Conservation (phyloP, 352 stramenopile genomes). For the Globisporangium nunn region DNA sequence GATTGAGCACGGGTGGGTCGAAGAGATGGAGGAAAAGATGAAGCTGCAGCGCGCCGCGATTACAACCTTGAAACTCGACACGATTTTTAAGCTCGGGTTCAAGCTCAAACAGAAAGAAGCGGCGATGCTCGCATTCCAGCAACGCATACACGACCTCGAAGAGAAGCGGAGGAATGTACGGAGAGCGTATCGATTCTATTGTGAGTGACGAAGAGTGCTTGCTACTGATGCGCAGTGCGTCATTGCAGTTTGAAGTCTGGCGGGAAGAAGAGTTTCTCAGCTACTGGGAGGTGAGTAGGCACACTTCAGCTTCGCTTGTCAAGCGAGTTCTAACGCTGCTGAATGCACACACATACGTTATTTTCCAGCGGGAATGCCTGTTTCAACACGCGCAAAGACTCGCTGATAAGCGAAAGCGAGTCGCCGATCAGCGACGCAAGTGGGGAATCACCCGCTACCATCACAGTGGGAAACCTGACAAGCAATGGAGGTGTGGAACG, state of each 20-base stretch:
- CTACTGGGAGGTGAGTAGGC: conserved; percentile 55
- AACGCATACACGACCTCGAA: conserved; percentile 31
- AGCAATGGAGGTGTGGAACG: conserved; percentile 37
- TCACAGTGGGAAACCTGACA: conserved; percentile 52
- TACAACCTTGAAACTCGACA: conserved; percentile 48
- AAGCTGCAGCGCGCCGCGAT: conserved; percentile 47
- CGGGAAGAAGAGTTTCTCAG: conserved; percentile 75
- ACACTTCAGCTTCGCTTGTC: background rate
- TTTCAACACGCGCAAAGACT: conserved; percentile 34
- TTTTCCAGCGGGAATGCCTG: conserved; percentile 47
- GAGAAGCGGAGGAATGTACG: conserved; percentile 42
- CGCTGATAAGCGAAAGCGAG: conserved; percentile 19
- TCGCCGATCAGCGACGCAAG: conserved; percentile 43
- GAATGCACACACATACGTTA: background rate
- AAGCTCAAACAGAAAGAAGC: conserved; percentile 51
- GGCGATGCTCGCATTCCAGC: conserved; percentile 23
- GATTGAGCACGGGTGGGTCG: conserved; percentile 76
- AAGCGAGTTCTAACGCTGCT: background rate
- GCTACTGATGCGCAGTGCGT: background rate
- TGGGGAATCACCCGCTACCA: conserved; percentile 47
- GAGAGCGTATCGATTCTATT: no score
- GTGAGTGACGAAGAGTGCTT: background rate
- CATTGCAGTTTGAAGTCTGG: conserved; percentile 54
- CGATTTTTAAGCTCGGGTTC: conserved; percentile 49
- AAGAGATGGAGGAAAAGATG: conserved; percentile 80